Conservation (phyloP, 306 rosid species). For the Leucaena leucocephala region DNA sequence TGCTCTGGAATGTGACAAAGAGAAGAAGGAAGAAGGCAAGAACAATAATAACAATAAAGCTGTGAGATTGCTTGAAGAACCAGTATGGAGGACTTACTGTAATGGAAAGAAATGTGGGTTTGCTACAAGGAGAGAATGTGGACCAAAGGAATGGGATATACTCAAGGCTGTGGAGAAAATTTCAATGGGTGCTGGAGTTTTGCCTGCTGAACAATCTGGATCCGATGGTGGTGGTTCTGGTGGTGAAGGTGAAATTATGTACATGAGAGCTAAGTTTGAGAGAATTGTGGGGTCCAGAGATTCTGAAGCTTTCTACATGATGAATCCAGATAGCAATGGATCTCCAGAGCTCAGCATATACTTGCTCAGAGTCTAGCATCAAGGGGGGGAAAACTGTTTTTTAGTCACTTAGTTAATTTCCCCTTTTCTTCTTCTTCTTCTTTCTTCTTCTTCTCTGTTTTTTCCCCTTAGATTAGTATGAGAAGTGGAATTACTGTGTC, state of each 20-base stretch:
- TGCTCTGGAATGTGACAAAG: constrained; percentile 88
- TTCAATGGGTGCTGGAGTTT: constrained; percentile 97
- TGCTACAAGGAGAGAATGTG: constrained; percentile 87
- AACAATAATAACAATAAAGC: constrained; percentile 44
- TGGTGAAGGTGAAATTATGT: constrained; percentile 80
- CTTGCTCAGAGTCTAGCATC: constrained; percentile 82
- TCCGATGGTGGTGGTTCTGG: constrained; percentile 60
- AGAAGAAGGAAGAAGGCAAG: constrained; percentile 42
- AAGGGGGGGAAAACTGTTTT: constrained; percentile 21
- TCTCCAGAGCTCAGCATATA: constrained; percentile 97
- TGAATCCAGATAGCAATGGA: constrained; percentile 98
- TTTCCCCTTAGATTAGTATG: constrained; percentile 27
- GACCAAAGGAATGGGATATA: constrained; percentile 79
- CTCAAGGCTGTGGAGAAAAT: constrained; percentile 88
- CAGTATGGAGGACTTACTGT: constrained; percentile 88
- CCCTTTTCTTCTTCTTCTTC: constrained; percentile 40
- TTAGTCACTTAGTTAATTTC: constrained; percentile 28
- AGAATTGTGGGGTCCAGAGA: constrained; percentile 97
- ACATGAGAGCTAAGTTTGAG: constrained; percentile 98
- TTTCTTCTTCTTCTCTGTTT: constrained; percentile 7
- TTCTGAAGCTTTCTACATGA: constrained; percentile 99
- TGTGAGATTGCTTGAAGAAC: constrained; percentile 73
- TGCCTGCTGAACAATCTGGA: constrained; percentile 59
- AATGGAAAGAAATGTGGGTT: constrained; percentile 94
- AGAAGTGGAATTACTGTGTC: constrained; percentile 51